Conservation (phyloP, 2,329 filamentous ascomycete species). For the Penicillium italicum region DNA sequence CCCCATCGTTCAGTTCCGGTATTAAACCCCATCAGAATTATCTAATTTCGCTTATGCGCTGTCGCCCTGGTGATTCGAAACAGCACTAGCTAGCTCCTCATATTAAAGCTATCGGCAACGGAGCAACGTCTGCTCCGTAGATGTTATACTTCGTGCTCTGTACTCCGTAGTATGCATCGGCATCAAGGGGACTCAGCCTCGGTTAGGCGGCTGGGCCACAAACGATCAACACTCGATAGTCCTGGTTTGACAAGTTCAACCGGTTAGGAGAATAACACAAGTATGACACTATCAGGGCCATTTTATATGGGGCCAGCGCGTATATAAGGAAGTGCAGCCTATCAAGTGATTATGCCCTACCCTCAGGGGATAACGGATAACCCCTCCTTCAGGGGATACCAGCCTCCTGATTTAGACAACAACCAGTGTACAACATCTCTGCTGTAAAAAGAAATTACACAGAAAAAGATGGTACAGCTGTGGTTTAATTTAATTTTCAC, state of each 20-base stretch:
- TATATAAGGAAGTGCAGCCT: constrained; percentile 16
- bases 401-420: constrained; percentile 6
- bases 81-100: neutral
- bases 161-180: neutral
- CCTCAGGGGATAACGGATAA: constrained; percentile 5
- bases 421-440: neutral
- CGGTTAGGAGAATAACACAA: neutral
- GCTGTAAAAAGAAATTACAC: neutral
- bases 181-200: neutral
- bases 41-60: constrained; percentile 34
- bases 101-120: neutral
- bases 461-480: neutral
- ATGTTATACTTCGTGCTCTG: neutral
- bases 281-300: neutral
- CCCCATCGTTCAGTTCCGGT: constrained; percentile 14
- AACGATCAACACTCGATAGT: neutral
- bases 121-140: neutral
- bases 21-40: constrained; percentile 21
- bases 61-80: constrained; percentile 8
- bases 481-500: neutral
- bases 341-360: neutral
- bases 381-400: constrained; percentile 11
- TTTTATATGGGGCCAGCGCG: constrained; percentile 10
- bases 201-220: neutral
- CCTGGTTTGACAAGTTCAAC: neutral